A percentile compares a stretch with the other conserved stretches of the same genome.
These are phyloP conservation scores for Neurospora sp. DNA, from an alignment of 495 filamentous ascomycete species.

Conservation along the genomic window DNA sequence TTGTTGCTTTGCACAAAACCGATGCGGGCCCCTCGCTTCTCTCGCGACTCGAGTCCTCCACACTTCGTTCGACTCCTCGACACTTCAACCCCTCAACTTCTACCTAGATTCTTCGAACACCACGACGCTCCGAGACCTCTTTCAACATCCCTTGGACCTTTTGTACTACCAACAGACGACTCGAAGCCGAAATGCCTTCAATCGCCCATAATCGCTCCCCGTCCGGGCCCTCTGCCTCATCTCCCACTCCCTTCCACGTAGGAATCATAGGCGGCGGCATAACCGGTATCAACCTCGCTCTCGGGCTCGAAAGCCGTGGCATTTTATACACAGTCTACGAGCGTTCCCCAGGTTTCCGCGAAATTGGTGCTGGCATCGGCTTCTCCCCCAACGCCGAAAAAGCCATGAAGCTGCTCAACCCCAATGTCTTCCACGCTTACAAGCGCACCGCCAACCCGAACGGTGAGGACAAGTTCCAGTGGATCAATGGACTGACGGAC, in stretches of 20 bases:
- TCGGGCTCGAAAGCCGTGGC: conserved; percentile 41
- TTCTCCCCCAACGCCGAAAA: conserved; percentile 49
- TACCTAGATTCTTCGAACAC: background rate
- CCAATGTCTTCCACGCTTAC: conserved; percentile 20
- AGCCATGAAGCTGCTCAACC: conserved; percentile 42
- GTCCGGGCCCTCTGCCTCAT: conserved; percentile 13
- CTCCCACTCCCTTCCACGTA: conserved; percentile 20
- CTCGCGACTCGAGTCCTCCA: background rate
- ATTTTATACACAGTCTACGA: conserved; percentile 47
- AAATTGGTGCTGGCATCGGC: conserved; percentile 51
- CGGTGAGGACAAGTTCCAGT: conserved; percentile 33
- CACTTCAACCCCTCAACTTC: background rate
- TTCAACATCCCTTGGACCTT: too few relatives aligned
- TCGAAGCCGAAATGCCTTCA: conserved; percentile 1
- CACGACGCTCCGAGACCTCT: too few relatives aligned
- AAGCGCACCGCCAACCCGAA: conserved; percentile 30
- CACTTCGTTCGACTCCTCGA: background rate
- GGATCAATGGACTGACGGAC: conserved; percentile 27
- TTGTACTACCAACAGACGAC: background rate
- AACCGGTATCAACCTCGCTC: conserved; percentile 45
- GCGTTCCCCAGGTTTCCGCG: conserved; percentile 38
- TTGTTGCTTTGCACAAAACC: background rate
- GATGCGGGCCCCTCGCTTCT: background rate
- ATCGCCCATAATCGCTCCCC: background rate
- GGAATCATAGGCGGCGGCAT: conserved; percentile 55